These are phyloP conservation scores for Penicillium verhagenii DNA, from an alignment of 495 filamentous ascomycete genomes.

Conservation along the genomic window DNA sequence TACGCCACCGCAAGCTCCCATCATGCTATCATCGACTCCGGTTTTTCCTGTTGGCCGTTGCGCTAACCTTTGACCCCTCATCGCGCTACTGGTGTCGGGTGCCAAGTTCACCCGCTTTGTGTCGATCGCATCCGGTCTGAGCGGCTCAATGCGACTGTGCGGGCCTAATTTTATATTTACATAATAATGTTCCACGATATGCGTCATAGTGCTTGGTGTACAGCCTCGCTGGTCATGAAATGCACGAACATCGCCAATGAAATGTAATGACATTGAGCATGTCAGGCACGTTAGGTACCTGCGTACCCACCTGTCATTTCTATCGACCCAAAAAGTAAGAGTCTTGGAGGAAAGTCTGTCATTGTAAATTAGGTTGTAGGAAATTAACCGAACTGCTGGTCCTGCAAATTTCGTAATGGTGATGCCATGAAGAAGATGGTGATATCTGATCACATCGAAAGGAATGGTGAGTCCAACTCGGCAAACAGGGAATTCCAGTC, in stretches of 20 bases:
- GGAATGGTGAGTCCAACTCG: slow-evolving; percentile 22
- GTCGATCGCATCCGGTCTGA: slow-evolving; percentile 9
- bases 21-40: slow-evolving; percentile 4
- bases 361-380: background rate
- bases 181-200: background rate
- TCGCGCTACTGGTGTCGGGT: slow-evolving; percentile 1
- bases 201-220: background rate
- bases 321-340: too few relatives aligned
- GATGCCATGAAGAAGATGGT: background rate
- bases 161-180: background rate
- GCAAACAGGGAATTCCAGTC: slow-evolving; percentile 25
- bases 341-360: background rate
- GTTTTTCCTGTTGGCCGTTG: slow-evolving; percentile 2
- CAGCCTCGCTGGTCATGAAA: too few relatives aligned
- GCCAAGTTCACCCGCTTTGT: slow-evolving; percentile 8
- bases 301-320: too few relatives aligned
- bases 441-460: background rate
- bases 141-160: background rate
- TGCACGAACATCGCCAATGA: too few relatives aligned
- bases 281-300: too few relatives aligned
- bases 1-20: slow-evolving; percentile 1
- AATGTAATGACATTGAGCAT: too few relatives aligned
- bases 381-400: too few relatives aligned
- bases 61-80: slow-evolving; percentile 6
- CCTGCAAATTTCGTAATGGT: background rate